Base-by-base conservation (phyloP, 495 filamentous ascomycete genomes). In the Chaetomium cochliodes region DNA sequence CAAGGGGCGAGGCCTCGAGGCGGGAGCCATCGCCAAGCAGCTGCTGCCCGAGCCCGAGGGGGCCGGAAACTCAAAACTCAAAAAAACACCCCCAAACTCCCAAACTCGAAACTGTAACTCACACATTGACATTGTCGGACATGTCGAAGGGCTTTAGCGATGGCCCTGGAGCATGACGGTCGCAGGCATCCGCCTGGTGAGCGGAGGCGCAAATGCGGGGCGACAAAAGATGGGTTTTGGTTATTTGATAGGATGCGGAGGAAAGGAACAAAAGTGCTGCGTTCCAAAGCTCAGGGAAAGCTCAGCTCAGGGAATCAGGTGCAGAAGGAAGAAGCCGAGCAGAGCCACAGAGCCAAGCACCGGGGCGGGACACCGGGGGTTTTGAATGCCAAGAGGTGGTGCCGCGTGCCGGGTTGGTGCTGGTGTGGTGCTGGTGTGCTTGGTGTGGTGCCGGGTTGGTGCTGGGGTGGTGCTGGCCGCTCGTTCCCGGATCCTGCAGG, bases 311-410 rank as follows among this genome's bases (percentile, higher is more conserved):
- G 42, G 47, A 18, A 33, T 53, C 41, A 54, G 6, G 53, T 65
- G 53, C 59, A 65, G 49, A 63, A 47, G 30, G 65, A 60, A 63
- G 56, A 60, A 44, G 41, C 66, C n/a, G 58, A 55, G 37, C 18
- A 52, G 59, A 65, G 59, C 42, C 23, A 52, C 18, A 52, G 59
- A 65, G 59, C 42, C 23, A 52, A 62, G 47, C 47, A 52, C 47
- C 33, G 42, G 57, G 59, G 60, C 60, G 56, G 55, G 59, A 33
- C 51, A 44, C 57, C 65, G 50, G 63, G 44, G 67, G 33, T 65
- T 69, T 65, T 72, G 62, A 70, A 58, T 65, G 69, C 69, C 67
- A 72, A 69, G 67, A 69, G 28, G 20, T n/a, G 26, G 26, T 60
- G 25, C 49, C 58, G 61, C 18, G 33, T 61, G 18, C 65, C 44